These are phyloP conservation scores for Bassia scoparia DNA, from an alignment of 148 eudicot genomes.

Conservation along the genomic window DNA sequence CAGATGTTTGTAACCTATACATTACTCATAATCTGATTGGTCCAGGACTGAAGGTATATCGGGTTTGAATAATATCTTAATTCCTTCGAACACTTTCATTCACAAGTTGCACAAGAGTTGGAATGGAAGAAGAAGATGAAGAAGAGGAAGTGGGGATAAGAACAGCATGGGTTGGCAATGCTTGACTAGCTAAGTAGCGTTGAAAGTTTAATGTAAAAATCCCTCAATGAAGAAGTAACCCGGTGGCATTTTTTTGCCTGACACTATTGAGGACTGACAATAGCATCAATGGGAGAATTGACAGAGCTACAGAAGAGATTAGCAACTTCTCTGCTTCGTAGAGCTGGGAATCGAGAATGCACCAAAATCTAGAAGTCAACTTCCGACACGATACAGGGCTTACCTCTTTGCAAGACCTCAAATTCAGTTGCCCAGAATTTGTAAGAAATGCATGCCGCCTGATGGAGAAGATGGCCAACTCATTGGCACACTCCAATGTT, in stretches of 20 bases:
- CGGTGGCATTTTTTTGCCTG: neutral
- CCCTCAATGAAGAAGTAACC: neutral
- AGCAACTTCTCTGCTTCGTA: neutral
- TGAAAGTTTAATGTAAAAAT: neutral
- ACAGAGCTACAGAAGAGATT: neutral
- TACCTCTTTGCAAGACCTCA: neutral
- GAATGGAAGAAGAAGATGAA: neutral
- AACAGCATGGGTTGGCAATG: neutral
- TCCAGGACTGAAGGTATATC: neutral
- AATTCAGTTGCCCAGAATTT: neutral
- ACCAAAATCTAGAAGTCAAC: neutral
- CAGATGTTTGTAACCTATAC: neutral
- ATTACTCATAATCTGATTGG: rapidly evolving
- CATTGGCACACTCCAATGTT: neutral
- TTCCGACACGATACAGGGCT: conserved; percentile 1
- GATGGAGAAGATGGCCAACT: conserved; percentile 3
- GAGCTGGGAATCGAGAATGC: rapidly evolving
- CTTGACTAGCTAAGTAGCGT: neutral
- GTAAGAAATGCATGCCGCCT: neutral
- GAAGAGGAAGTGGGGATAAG: no score
- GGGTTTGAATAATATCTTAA: neutral
- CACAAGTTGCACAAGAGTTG: neutral
- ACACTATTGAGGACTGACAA: neutral
- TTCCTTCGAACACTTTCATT: neutral
- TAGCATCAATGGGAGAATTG: neutral